Percentiles rank a stretch among this genome's conserved stretches.
Evolutionary conservation across 208 protist species (phyloP).

Genomic region (Phytomonas francai): DNA sequence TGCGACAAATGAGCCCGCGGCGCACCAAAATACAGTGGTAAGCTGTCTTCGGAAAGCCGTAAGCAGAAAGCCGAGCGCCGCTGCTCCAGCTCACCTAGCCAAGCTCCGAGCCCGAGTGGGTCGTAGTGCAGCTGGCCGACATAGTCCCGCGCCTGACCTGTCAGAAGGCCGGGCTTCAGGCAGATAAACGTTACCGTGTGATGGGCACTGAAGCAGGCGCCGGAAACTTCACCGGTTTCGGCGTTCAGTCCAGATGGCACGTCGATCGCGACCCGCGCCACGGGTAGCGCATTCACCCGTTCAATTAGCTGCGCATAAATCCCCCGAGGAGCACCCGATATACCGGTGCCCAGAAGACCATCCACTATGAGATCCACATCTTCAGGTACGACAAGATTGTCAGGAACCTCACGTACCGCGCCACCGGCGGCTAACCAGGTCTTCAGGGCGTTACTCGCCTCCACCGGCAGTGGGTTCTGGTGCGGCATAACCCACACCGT

Average conservation of each 20-base stretch:
- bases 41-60: slow-evolving; percentile 37
- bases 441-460: slow-evolving; percentile 39
- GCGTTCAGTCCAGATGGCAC: slow-evolving; percentile 82
- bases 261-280: slow-evolving; percentile 68
- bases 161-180: slow-evolving; percentile 79
- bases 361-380: slow-evolving; percentile 74
- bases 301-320: slow-evolving; percentile 54
- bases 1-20: slow-evolving; percentile 29
- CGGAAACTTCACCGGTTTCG: slow-evolving; percentile 50
- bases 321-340: slow-evolving; percentile 41
- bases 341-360: slow-evolving; percentile 73
- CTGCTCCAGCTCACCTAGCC: slow-evolving; percentile 30
- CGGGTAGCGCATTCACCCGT: slow-evolving; percentile 37
- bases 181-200: slow-evolving; percentile 77
- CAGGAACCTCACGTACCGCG: slow-evolving; percentile 7
- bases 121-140: slow-evolving; percentile 72
- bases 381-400: slow-evolving; percentile 11
- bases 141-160: slow-evolving; percentile 39
- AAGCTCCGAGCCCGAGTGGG: slow-evolving; percentile 40
- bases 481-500: slow-evolving; percentile 54
- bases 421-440: slow-evolving; percentile 33
- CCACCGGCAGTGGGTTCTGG: slow-evolving; percentile 38
- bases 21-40: slow-evolving; percentile 25
- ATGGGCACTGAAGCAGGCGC: slow-evolving; percentile 52
- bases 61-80: slow-evolving; percentile 22